These are phyloP conservation scores for Aschersonia sp. DNA, from an alignment of 2,329 filamentous ascomycete species.

Conservation along the genomic window DNA sequence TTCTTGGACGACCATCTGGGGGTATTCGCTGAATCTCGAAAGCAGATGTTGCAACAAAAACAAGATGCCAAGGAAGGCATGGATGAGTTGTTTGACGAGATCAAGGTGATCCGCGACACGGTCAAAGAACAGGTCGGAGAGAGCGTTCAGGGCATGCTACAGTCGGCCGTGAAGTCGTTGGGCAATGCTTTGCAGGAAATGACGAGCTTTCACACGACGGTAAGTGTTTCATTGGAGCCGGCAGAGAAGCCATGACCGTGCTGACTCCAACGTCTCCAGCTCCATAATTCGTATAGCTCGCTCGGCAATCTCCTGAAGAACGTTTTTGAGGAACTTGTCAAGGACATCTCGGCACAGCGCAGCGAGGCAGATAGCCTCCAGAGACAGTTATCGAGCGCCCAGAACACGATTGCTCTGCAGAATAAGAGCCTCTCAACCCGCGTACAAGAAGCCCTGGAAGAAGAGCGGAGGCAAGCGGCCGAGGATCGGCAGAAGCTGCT, in stretches of 20 bases:
- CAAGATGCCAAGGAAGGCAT: conserved; percentile 64
- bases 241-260: too few species aligned
- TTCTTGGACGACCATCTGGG: conserved; percentile 56
- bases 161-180: conserved; percentile 75
- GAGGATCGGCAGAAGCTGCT: conserved; percentile 63
- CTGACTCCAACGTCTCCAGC: conserved; percentile 22
- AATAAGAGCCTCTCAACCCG: conserved; percentile 51
- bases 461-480: conserved; percentile 60
- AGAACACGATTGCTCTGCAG: conserved; percentile 50
- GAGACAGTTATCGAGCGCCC: conserved; percentile 56
- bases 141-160: conserved; percentile 69
- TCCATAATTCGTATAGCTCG: conserved; percentile 71
- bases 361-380: conserved; percentile 60
- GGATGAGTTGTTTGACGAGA: conserved; percentile 84
- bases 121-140: conserved; percentile 78
- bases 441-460: conserved; percentile 55
- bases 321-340: conserved; percentile 69
- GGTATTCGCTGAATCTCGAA: conserved; percentile 52
- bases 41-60: conserved; percentile 53
- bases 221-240: conserved; percentile 18
- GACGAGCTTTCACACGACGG: conserved; percentile 59
- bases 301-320: conserved; percentile 76
- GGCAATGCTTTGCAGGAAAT: conserved; percentile 81
- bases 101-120: conserved; percentile 74
- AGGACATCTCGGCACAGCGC: conserved; percentile 62